Evolutionary conservation across 257 asterid species (phyloP).

Genomic region (Henckelia pumila): DNA sequence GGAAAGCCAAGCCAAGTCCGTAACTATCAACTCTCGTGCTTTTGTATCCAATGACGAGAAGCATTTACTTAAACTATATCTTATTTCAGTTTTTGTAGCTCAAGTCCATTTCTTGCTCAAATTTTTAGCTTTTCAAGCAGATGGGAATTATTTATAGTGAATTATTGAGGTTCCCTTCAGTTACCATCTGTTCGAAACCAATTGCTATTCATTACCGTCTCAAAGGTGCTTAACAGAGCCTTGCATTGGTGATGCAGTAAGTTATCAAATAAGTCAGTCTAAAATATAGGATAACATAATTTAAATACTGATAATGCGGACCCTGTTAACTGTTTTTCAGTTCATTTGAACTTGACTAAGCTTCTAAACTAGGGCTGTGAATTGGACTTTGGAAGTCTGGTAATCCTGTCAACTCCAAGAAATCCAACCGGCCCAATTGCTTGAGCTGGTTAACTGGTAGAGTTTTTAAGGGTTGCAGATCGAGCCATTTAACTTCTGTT

Average conservation of each 20-base stretch:
- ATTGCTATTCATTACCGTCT: neutral
- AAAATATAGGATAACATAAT: neutral
- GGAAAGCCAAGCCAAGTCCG: no score
- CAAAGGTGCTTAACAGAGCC: neutral
- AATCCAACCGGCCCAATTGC: no score
- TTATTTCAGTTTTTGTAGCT: no score
- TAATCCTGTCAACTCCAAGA: no score
- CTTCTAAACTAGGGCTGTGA: neutral
- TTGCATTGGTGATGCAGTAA: neutral
- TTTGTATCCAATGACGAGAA: no score
- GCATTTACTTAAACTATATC: no score
- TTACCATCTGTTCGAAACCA: neutral
- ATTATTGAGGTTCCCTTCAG: neutral
- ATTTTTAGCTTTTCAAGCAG: neutral
- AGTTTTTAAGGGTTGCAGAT: no score
- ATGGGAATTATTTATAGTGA: neutral
- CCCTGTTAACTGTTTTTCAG: neutral
- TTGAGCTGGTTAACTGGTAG: no score
- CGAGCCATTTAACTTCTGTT: no score
- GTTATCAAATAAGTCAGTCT: neutral
- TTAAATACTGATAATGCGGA: neutral
- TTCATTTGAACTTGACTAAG: neutral
- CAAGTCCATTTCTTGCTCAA: no score
- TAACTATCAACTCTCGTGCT: no score
- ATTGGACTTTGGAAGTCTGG: no score